Conservation (phyloP, 352 stramenopile species). For the Phytopythium delawarense region DNA sequence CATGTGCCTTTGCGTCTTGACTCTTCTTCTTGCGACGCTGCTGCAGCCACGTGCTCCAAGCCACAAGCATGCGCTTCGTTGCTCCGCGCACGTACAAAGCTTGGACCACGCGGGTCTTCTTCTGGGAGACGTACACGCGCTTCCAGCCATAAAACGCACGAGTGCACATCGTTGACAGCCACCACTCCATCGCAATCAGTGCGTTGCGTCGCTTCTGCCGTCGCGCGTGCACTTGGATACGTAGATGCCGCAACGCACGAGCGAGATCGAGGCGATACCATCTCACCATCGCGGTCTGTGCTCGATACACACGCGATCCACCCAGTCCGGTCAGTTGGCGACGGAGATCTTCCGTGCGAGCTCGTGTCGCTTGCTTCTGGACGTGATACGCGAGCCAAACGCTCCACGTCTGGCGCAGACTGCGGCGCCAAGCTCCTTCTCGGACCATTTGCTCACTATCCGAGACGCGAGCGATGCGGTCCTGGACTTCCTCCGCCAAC, state of each 20-base stretch:
- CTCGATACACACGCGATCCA: background rate
- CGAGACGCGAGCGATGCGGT: conserved; percentile 17
- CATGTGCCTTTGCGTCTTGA: background rate
- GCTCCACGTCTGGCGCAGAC: conserved; percentile 17
- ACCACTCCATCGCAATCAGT: conserved; percentile 25
- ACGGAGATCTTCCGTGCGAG: conserved; percentile 10
- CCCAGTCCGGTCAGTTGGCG: conserved; percentile 7
- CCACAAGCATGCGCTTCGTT: conserved; percentile 11
- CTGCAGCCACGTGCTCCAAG: conserved; percentile 13
- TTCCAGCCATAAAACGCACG: conserved; percentile 21
- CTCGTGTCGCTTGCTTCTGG: conserved; percentile 12
- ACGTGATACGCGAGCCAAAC: conserved; percentile 19
- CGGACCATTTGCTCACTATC: conserved; percentile 22
- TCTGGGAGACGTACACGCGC: conserved; percentile 7
- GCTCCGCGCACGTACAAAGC: conserved; percentile 6
- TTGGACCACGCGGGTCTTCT: conserved; percentile 8
- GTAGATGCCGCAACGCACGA: conserved; percentile 18
- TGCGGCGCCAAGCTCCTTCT: conserved; percentile 4
- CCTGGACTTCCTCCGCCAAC: conserved; percentile 15
- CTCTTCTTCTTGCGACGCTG: conserved; percentile 2
- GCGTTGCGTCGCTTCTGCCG: conserved; percentile 13
- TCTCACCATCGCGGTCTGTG: conserved; percentile 16
- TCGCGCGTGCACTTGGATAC: background rate
- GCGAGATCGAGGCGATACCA: conserved; percentile 18
- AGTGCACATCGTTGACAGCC: conserved; percentile 14